Evolutionary conservation across 2,329 filamentous ascomycete species (phyloP), one percentile per base, ranked within the genome.

Genomic region (Ophiocordyceps camponoti-rufipedis): DNA sequence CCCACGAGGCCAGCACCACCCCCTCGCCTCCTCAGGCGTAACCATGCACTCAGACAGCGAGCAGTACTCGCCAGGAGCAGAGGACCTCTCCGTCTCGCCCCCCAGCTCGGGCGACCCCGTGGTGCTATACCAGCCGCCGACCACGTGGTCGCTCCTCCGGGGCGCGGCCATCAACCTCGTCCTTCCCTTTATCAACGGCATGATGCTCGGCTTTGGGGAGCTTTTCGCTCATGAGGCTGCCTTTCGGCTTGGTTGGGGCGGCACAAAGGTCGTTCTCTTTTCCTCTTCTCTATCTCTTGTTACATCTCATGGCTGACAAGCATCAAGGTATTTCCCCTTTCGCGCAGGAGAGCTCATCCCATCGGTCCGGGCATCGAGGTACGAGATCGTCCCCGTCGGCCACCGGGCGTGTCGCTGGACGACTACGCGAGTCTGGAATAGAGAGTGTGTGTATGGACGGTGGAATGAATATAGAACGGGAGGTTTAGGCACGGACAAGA

Each of bases 161-260:
- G 86, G 91, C 35, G 85, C 87, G 14, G 87, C 88, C 6, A 98
- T 98, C 65, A 98, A 98, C 61, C 69, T 98, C n/a, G 56, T 98
- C 1, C 66, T 98, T 18, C 91, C 91, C 0, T 98, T 98, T 57
- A 78, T 98, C 58, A 98, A 98, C 65, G 91, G 91, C 42, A 75
- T 98, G 70, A 98, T 98, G 91, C 67, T 98, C 56, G 91, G 91
- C 2, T 95, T 98, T 58, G 91, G 91, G 53, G 91, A 98, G 67
- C 67, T 98, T 44, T 89, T 98, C 62, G 91, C 91, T 46, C 91
- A 98, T 59, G 91, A 98, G 67, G 82, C 85, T 44, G 91, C 91
- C 2, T 98, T 89, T 59, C 72, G 89, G 56, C 68, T 96, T 54
- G 91, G 91, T 49, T 98, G 91, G 91, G 80, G 83, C 51, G 82